These are phyloP conservation scores for Sporothrix brunneoviolacea DNA, from an alignment of 2,329 filamentous ascomycete species.

Conservation along the genomic window DNA sequence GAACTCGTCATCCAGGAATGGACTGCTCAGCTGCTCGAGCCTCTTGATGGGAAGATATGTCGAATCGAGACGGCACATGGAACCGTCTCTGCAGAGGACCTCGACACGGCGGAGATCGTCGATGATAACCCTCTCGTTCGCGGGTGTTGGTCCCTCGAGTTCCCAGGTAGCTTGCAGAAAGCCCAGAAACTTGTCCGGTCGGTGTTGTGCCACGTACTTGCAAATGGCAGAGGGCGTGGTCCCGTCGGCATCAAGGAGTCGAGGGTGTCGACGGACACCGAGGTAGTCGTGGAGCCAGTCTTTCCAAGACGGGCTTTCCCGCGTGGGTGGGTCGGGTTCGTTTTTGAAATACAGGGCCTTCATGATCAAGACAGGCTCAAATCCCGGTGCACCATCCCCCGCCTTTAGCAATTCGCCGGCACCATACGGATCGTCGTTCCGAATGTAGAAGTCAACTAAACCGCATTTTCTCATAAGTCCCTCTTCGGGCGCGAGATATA, in stretches of 20 bases:
- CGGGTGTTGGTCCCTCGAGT: neutral
- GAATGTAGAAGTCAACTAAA: neutral
- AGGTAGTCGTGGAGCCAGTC: neutral
- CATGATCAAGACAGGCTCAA: neutral
- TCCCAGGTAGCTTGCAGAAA: neutral
- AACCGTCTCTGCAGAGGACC: neutral
- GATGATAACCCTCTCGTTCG: neutral
- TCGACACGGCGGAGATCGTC: neutral
- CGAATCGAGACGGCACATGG: neutral
- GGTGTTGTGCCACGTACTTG: neutral
- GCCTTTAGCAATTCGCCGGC: neutral
- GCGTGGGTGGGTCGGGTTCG: neutral
- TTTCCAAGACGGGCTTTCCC: neutral
- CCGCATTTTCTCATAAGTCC: neutral
- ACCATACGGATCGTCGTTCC: neutral
- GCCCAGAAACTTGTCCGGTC: neutral
- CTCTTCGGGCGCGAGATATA: neutral
- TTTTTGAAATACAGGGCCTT: neutral
- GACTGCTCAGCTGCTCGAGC: neutral
- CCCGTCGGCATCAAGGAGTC: neutral
- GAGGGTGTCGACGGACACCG: neutral
- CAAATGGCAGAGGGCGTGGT: neutral
- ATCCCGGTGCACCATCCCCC: neutral
- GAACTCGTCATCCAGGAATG: neutral
- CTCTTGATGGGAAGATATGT: neutral